phyloP scores from a whole-genome alignment of 192 early-diverging fungal species.

The Rhizophagus clarus region DNA sequence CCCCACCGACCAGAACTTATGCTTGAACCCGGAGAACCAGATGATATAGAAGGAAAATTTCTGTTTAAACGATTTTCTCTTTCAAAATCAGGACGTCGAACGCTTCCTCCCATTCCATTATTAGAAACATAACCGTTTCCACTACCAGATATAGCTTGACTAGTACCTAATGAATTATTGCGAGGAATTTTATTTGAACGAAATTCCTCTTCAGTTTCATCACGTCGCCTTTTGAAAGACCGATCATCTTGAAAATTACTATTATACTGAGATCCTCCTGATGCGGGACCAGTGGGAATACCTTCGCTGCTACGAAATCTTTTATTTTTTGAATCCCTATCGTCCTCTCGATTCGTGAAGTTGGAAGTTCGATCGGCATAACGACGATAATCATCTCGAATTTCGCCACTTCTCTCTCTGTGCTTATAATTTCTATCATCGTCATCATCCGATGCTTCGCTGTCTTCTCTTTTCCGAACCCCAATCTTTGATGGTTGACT shows the following conservation, averaged over 20 bases:
- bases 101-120: conserved; percentile 26
- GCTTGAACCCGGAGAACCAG: conserved; percentile 15
- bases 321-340: conserved; percentile 34
- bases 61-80: conserved; percentile 14
- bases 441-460: conserved; percentile 65
- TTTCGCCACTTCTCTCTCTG: conserved; percentile 51
- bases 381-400: conserved; percentile 37
- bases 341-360: conserved; percentile 28
- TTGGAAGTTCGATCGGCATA: conserved; percentile 6
- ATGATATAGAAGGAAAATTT: conserved; percentile 20
- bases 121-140: conserved; percentile 19
- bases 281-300: conserved; percentile 36
- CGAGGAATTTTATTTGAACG: conserved; percentile 34
- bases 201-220: conserved; percentile 33
- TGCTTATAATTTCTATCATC: conserved; percentile 75
- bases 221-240: conserved; percentile 26
- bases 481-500: conserved; percentile 13
- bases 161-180: conserved; percentile 18
- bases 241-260: conserved; percentile 32
- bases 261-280: conserved; percentile 29
- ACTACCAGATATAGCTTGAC: conserved; percentile 4
- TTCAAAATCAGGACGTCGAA: conserved; percentile 26
- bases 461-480: conserved; percentile 45
- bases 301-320: conserved; percentile 30
- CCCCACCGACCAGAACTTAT: conserved; percentile 33